phyloP scores from a whole-genome alignment of 805 yeast species.

The Metschnikowia cerradonensis region DNA sequence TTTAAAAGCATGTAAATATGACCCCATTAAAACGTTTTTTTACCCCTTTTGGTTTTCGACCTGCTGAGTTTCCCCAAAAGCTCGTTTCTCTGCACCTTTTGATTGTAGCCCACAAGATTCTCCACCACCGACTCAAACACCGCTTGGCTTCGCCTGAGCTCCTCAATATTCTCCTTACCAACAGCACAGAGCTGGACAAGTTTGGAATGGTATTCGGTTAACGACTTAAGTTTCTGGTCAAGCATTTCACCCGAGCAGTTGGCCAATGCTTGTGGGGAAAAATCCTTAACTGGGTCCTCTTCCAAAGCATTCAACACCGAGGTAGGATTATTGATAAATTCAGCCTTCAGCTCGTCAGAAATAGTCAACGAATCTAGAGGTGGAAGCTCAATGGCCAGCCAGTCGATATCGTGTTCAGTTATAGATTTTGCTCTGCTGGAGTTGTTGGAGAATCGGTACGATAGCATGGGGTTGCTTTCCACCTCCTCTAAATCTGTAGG shows the following conservation, averaged over 20 bases:
- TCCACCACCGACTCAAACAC: constrained; percentile 86
- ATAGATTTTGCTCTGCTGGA: constrained; percentile 19
- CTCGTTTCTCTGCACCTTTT: constrained; percentile 59
- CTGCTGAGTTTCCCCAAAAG: constrained; percentile 31
- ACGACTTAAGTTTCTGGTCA: constrained; percentile 33
- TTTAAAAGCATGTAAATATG: background rate
- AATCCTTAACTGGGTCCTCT: constrained; percentile 31
- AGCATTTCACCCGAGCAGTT: constrained; percentile 23
- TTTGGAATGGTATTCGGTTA: constrained; percentile 23
- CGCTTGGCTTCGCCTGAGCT: constrained; percentile 58
- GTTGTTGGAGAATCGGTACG: background rate
- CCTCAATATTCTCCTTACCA: constrained; percentile 51
- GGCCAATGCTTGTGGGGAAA: constrained; percentile 25
- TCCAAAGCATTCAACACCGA: constrained; percentile 30
- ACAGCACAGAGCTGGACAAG: constrained; percentile 32
- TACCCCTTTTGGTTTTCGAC: constrained; percentile 21
- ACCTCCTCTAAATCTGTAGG: constrained; percentile 68
- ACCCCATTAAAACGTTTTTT: constrained; percentile 10
- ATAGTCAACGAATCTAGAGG: constrained; percentile 30
- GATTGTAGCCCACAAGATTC: constrained; percentile 86
- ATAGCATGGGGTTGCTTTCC: constrained; percentile 4
- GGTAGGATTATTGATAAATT: constrained; percentile 23
- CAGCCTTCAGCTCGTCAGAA: constrained; percentile 23
- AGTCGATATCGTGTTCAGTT: constrained; percentile 29
- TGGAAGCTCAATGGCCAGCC: constrained; percentile 36